Conservation (phyloP, 805 yeast genomes). For the Zygotorulaspora florentina region DNA sequence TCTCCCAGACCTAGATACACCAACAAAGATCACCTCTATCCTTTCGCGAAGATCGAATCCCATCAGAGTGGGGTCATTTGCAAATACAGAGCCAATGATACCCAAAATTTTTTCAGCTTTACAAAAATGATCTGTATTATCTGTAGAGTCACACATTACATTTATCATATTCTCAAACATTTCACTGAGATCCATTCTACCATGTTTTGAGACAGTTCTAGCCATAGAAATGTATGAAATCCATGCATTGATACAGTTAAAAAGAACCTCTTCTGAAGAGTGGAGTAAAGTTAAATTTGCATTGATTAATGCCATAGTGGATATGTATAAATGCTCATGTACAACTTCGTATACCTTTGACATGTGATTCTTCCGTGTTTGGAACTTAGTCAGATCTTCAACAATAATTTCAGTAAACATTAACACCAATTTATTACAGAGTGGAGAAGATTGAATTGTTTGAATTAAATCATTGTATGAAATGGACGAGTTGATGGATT, state of each 20-base stretch:
- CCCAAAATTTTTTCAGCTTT: conserved; percentile 26
- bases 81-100: conserved; percentile 29
- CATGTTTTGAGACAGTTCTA: conserved; percentile 24
- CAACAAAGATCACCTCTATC: conserved; percentile 31
- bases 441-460: conserved; percentile 21
- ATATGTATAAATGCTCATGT: conserved; percentile 32
- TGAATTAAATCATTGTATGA: conserved; percentile 25
- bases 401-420: conserved; percentile 33
- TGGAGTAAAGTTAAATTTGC: conserved; percentile 17
- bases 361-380: conserved; percentile 26
- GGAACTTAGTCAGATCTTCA: conserved; percentile 34
- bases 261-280: conserved; percentile 14
- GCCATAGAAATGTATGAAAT: conserved; percentile 30
- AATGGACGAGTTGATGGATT: conserved; percentile 16
- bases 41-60: conserved; percentile 29
- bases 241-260: conserved; percentile 32
- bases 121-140: conserved; percentile 23
- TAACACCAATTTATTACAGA: conserved; percentile 25
- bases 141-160: conserved; percentile 29
- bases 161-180: conserved; percentile 28
- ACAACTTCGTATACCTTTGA: conserved; percentile 30
- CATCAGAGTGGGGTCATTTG: conserved; percentile 30
- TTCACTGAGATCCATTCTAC: conserved; percentile 31
- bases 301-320: conserved; percentile 32
- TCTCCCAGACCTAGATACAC: conserved; percentile 26